A percentile compares a stretch with the other conserved stretches of the same genome.
Conservation (phyloP, 176 grass and related monocot genomes). For the Musa acuminata region DNA sequence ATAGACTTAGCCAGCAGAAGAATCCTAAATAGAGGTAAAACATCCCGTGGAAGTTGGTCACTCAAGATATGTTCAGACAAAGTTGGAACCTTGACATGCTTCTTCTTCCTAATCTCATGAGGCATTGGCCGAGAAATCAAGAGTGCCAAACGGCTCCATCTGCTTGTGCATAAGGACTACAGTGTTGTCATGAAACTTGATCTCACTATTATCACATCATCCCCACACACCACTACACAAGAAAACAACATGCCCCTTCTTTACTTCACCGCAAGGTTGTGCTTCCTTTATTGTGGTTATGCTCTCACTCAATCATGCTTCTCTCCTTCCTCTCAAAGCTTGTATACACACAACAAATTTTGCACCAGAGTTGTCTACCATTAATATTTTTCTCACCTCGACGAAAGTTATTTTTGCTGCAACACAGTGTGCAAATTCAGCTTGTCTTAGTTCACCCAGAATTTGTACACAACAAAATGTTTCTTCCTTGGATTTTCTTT, state of each 20-base stretch:
- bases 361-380: slow-evolving; percentile 88
- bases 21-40: neutral
- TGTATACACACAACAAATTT: slow-evolving; percentile 91
- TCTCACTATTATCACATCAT: slow-evolving; percentile 60
- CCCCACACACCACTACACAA: slow-evolving; percentile 82
- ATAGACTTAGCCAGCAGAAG: neutral
- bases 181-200: slow-evolving; percentile 80
- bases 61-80: slow-evolving; percentile 81
- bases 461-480: neutral
- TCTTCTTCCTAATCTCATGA: slow-evolving; percentile 85
- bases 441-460: neutral
- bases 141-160: slow-evolving; percentile 38
- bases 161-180: slow-evolving; percentile 88
- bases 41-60: neutral
- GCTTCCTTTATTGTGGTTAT: slow-evolving; percentile 91
- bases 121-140: slow-evolving; percentile 54
- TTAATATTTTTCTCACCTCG: slow-evolving; percentile 97
- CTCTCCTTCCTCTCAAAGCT: slow-evolving; percentile 60
- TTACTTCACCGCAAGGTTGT: slow-evolving; percentile 80
- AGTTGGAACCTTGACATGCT: slow-evolving; percentile 82
- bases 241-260: slow-evolving; percentile 92
- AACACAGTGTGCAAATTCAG: neutral
- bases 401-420: slow-evolving; percentile 98
- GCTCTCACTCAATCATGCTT: slow-evolving; percentile 65
- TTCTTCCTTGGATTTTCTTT: neutral